Evolutionary conservation across 192 early-diverging fungal genomes (phyloP).

Genomic region (Gaertneriomyces sp.): DNA sequence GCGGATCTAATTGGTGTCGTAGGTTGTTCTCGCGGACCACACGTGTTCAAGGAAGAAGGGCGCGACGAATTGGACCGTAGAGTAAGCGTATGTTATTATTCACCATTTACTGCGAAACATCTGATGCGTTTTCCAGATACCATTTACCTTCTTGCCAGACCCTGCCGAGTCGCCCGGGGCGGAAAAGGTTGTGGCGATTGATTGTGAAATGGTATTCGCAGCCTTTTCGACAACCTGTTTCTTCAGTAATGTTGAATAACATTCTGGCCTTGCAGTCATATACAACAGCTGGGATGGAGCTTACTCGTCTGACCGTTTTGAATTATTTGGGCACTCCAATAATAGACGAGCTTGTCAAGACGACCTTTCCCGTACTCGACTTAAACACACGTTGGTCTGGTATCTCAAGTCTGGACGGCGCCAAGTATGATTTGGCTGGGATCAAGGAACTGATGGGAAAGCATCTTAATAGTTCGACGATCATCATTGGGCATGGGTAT

Average conservation of each 20-base stretch:
- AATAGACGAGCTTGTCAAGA: constrained; percentile 60
- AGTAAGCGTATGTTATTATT: constrained; percentile 21
- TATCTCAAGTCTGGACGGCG: constrained; percentile 43
- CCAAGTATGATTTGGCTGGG: constrained; percentile 47
- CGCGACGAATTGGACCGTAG: constrained; percentile 38
- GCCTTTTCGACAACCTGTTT: neutral
- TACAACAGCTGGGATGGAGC: constrained; percentile 64
- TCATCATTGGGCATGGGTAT: constrained; percentile 58
- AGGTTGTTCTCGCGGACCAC: constrained; percentile 59
- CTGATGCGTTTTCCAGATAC: constrained; percentile 28
- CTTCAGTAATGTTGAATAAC: neutral
- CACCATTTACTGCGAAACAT: neutral
- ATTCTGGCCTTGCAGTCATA: constrained; percentile 44
- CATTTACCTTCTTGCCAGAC: constrained; percentile 14
- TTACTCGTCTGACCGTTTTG: constrained; percentile 59
- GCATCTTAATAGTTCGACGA: constrained; percentile 46
- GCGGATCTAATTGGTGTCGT: neutral
- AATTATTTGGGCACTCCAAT: constrained; percentile 44
- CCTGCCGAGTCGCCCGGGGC: neutral
- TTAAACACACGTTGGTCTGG: constrained; percentile 58
- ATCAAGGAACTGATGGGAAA: constrained; percentile 38
- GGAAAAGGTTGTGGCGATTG: constrained; percentile 50
- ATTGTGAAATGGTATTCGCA: constrained; percentile 67
- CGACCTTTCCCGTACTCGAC: constrained; percentile 54
- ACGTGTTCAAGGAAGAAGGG: constrained; percentile 63